phyloP scores from a whole-genome alignment of 1,139 yeast genomes.

The Taphrina wiesneri region DNA sequence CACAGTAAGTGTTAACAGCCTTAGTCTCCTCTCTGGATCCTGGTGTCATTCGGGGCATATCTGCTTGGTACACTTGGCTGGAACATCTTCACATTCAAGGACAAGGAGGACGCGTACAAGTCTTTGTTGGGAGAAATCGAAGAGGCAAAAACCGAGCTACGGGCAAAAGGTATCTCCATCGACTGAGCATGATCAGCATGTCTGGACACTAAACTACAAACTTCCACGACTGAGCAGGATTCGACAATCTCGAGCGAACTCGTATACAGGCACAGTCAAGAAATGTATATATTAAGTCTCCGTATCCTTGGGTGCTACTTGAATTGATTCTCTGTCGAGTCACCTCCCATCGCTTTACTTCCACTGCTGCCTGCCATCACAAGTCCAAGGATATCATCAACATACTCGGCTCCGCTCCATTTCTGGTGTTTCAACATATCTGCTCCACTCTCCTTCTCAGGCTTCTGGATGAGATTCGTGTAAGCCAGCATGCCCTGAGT shows the following conservation, averaged over 20 bases:
- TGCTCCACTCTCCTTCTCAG: slow-evolving; percentile 52
- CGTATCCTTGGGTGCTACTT: neutral
- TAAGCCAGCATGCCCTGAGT: slow-evolving; percentile 61
- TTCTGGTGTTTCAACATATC: slow-evolving; percentile 61
- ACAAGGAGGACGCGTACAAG: slow-evolving; percentile 67
- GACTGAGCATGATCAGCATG: slow-evolving; percentile 10
- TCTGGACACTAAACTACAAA: no score
- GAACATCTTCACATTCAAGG: slow-evolving; percentile 71
- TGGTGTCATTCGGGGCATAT: slow-evolving; percentile 70
- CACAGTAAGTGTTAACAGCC: neutral
- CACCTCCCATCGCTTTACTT: slow-evolving; percentile 28
- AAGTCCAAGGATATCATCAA: slow-evolving; percentile 52
- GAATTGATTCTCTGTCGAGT: slow-evolving; percentile 31
- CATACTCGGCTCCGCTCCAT: slow-evolving; percentile 62
- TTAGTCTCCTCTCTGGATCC: slow-evolving; percentile 67
- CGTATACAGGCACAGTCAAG: neutral
- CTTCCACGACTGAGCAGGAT: no score
- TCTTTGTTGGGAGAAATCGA: slow-evolving; percentile 54
- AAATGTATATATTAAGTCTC: neutral
- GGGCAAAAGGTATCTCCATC: slow-evolving; percentile 21
- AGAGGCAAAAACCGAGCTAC: slow-evolving; percentile 29
- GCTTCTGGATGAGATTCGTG: slow-evolving; percentile 54
- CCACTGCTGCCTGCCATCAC: slow-evolving; percentile 49
- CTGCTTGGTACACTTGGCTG: slow-evolving; percentile 71
- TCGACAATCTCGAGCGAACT: no score